phyloP scores from a whole-genome alignment of 768 basidiomycete species.

The Podaxis pistillaris region DNA sequence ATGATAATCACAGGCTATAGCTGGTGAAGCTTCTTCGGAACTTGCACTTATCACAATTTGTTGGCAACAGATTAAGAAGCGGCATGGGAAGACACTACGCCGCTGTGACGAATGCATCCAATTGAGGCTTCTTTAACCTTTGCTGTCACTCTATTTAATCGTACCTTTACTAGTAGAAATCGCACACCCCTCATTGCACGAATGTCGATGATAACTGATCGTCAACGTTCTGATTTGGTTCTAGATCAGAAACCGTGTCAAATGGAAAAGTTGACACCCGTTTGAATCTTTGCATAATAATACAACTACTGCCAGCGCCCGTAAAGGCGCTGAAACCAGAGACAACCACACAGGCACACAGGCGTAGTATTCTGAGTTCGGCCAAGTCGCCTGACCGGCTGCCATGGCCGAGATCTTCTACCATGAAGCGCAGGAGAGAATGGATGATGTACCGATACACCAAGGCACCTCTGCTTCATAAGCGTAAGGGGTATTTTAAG shows the following conservation, averaged over 20 bases:
- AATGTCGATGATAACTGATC: constrained; percentile 4
- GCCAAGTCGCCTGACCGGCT: background rate
- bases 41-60: constrained; percentile 1
- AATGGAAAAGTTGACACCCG: background rate
- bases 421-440: background rate
- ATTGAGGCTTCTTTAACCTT: constrained; percentile 8
- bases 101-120: constrained; percentile 1
- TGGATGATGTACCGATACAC: background rate
- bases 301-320: background rate
- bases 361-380: background rate
- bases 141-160: constrained; percentile 1
- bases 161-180: constrained; percentile 2
- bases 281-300: background rate
- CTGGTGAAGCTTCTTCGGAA: background rate
- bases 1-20: background rate
- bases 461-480: constrained; percentile 10
- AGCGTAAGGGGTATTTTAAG: constrained; percentile 10
- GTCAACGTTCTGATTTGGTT: constrained; percentile 11
- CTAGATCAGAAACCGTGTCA: constrained; percentile 12
- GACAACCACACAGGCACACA: background rate
- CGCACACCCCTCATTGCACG: background rate
- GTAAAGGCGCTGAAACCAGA: background rate
- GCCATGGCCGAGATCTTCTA: background rate
- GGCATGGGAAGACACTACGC: background rate
- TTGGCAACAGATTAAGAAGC: constrained; percentile 5